Percentiles rank a stretch among this genome's conserved stretches.
Conservation (phyloP, 2,329 filamentous ascomycete species). For the Sporothrix schenckii region DNA sequence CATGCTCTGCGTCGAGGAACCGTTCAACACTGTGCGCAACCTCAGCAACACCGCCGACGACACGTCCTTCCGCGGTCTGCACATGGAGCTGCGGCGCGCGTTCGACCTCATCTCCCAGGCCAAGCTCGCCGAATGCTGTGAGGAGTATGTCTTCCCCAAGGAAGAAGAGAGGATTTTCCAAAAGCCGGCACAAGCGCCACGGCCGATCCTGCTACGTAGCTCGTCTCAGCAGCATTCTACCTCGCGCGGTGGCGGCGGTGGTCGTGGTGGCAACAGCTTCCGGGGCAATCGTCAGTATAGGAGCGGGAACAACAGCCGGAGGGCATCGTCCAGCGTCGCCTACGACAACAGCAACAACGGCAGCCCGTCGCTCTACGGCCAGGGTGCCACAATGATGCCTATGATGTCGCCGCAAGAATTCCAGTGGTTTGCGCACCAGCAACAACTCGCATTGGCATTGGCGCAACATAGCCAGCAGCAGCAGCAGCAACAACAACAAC, state of each 20-base stretch:
- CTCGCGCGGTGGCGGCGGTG: conserved; percentile 45
- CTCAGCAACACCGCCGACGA: conserved; percentile 96
- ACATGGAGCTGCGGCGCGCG: conserved; percentile 84
- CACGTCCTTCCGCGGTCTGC: conserved; percentile 87
- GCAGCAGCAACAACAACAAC: conserved; percentile 44
- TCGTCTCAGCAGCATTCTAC: conserved; percentile 60
- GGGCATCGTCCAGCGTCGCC: conserved; percentile 57
- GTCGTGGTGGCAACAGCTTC: conserved; percentile 52
- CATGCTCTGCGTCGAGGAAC: conserved; percentile 91
- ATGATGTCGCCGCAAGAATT: conserved; percentile 52
- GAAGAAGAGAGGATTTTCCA: conserved; percentile 70
- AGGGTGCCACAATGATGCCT: conserved; percentile 46
- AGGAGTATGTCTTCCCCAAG: conserved; percentile 84
- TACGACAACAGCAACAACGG: conserved; percentile 52
- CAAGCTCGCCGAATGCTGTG: conserved; percentile 81
- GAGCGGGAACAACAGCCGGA: conserved; percentile 52
- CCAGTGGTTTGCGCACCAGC: conserved; percentile 54
- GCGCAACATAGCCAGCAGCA: conserved; percentile 41
- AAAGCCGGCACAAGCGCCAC: conserved; percentile 57
- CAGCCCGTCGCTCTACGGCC: conserved; percentile 45
- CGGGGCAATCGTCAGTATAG: conserved; percentile 54
- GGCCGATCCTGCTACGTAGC: conserved; percentile 62
- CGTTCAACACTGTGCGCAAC: conserved; percentile 87
- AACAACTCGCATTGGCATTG: conserved; percentile 44
- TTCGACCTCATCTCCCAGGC: conserved; percentile 79